Evolutionary conservation across 2,329 filamentous ascomycete genomes (phyloP), one percentile per base, ranked within the genome.

Genomic region (Cladophialophora yegresii): DNA sequence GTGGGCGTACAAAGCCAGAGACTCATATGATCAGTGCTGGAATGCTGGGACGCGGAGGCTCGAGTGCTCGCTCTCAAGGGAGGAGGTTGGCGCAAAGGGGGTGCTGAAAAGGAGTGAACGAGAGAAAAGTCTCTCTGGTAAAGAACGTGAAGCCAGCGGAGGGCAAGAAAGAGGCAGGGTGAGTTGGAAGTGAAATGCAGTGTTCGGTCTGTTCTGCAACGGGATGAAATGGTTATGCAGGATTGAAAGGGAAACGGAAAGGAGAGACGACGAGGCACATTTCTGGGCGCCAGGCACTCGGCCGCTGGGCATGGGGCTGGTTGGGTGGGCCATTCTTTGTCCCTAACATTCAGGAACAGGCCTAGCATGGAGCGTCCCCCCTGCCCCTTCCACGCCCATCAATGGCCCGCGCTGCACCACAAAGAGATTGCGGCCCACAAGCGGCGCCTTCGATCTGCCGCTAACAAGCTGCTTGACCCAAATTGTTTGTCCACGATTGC

Each of bases 101-200:
- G 51, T 60, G 54, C 69, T 51, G 58, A 69, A 71, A 71, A 70
- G 72, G 70, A 67, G 67, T 62, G 67, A 72, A 66, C 67, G 71
- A 72, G 69, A 72, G 67, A 69, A 67, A 67, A 69, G 66, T 66
- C 66, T 70, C 69, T 67, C 65, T 67, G 64, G 68, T 67, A 69
- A 70, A 63, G 68, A 69, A 65, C 58, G 67, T 67, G 56, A 30
- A 66, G 70, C 68, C 70, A 67, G 68, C 67, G 61, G 67, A 58
- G 65, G 66, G 68, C 64, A 64, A 36, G 49, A 63, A 43, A 62
- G 64, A 54, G 65, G 53, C 64, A 69, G 68, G 63, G 66, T 62
- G 57, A 59, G 57, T 32, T 20, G 33, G 30, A 56, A 53, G 26
- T 51, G 30, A 59, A 50, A 59, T 51, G 57, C 57, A 59, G 57